Evolutionary conservation across 1,139 yeast species (phyloP), one percentile per base, ranked within the genome.

Genomic region (Hyphopichia burtonii): DNA sequence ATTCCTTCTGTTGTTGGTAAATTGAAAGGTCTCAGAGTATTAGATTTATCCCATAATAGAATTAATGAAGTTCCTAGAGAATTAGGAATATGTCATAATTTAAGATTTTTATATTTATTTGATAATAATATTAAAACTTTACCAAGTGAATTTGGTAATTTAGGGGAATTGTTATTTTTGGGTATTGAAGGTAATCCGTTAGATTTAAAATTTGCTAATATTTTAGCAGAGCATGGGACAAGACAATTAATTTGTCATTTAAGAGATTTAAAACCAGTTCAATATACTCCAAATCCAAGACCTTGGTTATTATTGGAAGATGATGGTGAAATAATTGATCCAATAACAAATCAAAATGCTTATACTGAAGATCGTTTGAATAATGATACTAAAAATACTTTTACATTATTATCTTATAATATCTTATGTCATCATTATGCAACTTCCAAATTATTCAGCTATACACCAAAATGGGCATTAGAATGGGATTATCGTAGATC

Each of bases 401-500:
- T 93, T 61, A 86, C 96, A 0, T 71, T 91, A 42, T 74, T 89
- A 76, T 83, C 91, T 38, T 93, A 90, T 71, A 93, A 93, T 63
- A 88, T 96, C 3, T 74, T 93, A 58, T 93, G 99, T 65, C 98
- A 93, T 60, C 95, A 86, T 61, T 91, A 91, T 68, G 98, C 98
- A 3, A 90, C 97, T 9, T 78, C 94, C 17, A 86, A 83, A 61
- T 77, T 91, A 86, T 94, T 88, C 62, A 91, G 87, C 55, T 93
- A 88, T 60, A 90, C 98, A 2, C 98, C 98, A 25, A 82, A 96
- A 2, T 93, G 99, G 99, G 99, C 98, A 6, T 76, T 93, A 49
- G 80, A 83, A 41, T 91, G 98, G 98, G 86, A 86, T n/a, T 90
- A 85, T 65, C 83, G 99, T 65, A 80, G 85, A 58, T 82, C 84